Evolutionary conservation across 768 basidiomycete genomes (phyloP).

Genomic region (Amanita pseudoporphyria): DNA sequence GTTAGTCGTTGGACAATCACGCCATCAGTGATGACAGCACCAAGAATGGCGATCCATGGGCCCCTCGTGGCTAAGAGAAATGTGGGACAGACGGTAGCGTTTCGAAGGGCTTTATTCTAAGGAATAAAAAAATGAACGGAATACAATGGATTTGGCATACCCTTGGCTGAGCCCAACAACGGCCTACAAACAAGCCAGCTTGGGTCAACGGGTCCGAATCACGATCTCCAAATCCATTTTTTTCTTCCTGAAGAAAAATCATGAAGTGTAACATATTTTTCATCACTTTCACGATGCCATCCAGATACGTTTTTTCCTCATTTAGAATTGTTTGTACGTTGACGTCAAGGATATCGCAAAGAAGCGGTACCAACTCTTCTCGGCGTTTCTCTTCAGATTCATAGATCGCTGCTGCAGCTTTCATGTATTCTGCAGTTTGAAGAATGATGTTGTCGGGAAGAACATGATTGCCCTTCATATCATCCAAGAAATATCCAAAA

Average conservation of each 20-base stretch:
- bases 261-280: not conserved
- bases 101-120: slow-evolving; percentile 6
- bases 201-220: slow-evolving; percentile 11
- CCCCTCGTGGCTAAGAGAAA: slow-evolving; percentile 24
- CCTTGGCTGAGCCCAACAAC: slow-evolving; percentile 10
- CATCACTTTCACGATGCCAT: too few species aligned
- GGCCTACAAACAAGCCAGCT: slow-evolving; percentile 9
- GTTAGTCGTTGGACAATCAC: slow-evolving; percentile 25
- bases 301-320: slow-evolving; percentile 7
- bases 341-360: slow-evolving; percentile 3
- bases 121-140: slow-evolving; percentile 5
- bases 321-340: slow-evolving; percentile 5
- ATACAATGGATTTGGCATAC: slow-evolving; percentile 6
- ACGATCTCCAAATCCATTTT: slow-evolving; percentile 12
- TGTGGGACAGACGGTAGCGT: slow-evolving; percentile 19
- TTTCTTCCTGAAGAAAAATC: slow-evolving; percentile 13
- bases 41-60: slow-evolving; percentile 23
- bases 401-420: slow-evolving; percentile 14
- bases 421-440: slow-evolving; percentile 12
- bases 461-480: slow-evolving; percentile 7
- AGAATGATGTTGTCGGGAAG: slow-evolving; percentile 12
- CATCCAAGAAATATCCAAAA: slow-evolving; percentile 15
- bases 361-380: slow-evolving; percentile 5
- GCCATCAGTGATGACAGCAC: slow-evolving; percentile 17
- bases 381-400: slow-evolving; percentile 11